Conservation (phyloP, 768 basidiomycete genomes). For the Terana coerulea region DNA sequence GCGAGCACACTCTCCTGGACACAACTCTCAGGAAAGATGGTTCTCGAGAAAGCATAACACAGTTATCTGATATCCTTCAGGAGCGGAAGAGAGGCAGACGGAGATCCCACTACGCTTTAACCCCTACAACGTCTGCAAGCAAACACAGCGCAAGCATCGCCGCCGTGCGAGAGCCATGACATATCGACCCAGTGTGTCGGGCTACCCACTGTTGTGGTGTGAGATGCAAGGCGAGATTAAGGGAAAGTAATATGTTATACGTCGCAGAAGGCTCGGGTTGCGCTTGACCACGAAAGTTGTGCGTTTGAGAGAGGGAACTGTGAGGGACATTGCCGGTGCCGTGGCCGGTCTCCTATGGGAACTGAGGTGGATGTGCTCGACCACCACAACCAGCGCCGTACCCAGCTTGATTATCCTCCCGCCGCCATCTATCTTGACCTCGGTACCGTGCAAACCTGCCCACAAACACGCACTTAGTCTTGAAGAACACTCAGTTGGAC, state of each 20-base stretch:
- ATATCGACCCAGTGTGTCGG: background rate
- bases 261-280: background rate
- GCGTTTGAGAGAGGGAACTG: background rate
- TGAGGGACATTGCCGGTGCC: constrained; percentile 6
- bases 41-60: too few relatives aligned
- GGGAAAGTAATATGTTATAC: background rate
- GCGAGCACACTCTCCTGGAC: too few relatives aligned
- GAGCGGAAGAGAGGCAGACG: too few relatives aligned
- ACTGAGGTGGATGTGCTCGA: background rate
- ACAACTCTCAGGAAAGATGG: too few relatives aligned
- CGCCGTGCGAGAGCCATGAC: too few relatives aligned
- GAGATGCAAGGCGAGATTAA: background rate
- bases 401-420: background rate
- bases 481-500: too few relatives aligned
- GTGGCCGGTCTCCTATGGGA: constrained; percentile 10
- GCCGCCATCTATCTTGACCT: background rate
- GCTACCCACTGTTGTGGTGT: constrained; percentile 5
- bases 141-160: too few relatives aligned
- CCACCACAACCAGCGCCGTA: background rate
- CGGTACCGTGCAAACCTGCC: too few relatives aligned
- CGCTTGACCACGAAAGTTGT: background rate
- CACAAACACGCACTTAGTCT: too few relatives aligned
- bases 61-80: too few relatives aligned
- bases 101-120: too few relatives aligned
- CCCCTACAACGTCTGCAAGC: too few relatives aligned